Evolutionary conservation across 1,139 yeast species (phyloP), one percentile per base, ranked within the genome.

Genomic region (Kodamaea suecica): DNA sequence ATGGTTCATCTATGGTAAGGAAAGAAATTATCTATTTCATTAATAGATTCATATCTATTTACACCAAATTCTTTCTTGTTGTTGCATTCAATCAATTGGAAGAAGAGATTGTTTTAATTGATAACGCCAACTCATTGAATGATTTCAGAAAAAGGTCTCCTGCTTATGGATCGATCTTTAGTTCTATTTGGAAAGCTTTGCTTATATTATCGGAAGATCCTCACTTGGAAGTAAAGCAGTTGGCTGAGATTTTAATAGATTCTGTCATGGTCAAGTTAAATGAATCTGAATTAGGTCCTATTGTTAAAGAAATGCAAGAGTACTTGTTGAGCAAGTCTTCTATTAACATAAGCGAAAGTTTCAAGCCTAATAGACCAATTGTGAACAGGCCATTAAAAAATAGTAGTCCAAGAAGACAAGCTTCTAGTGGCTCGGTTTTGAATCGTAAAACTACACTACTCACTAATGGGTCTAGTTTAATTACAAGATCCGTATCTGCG

Each of bases 1-100:
- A 92, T 59, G 97, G 96, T 0, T 85, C 96, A 0, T 78, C 95
- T 0, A 64, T 92, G 51, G 97, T 92, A 2, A 68, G 98, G 38
- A 81, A 87, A 45, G 97, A 92, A 53, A 76, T 86, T 15, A 77
- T 86, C 3, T 80, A 81, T 27, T 85, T 86, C 50, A 75, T 87
- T 41, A 83, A 92, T 29, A 76, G 80, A 38, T 80, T 87, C 53
- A 84, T 88, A 12, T 63, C 73, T 41, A 79, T 81, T 33, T 84
- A 90, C 55, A 65, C 75, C 24, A 77, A 78, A 40, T 84, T 86
- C 50, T 90, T 92, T 50, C 58, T 88, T 41, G 94, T 92, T 5
- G 84, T 92, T 40, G 95, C 97, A 0, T 90, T 83, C 57, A 78
- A 88, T 40, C 92, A 87, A 46, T 57, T 92, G 31, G 88, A 84